These are phyloP conservation scores for Kwoniella sp. DNA, from an alignment of 768 basidiomycete genomes.

Conservation along the genomic window DNA sequence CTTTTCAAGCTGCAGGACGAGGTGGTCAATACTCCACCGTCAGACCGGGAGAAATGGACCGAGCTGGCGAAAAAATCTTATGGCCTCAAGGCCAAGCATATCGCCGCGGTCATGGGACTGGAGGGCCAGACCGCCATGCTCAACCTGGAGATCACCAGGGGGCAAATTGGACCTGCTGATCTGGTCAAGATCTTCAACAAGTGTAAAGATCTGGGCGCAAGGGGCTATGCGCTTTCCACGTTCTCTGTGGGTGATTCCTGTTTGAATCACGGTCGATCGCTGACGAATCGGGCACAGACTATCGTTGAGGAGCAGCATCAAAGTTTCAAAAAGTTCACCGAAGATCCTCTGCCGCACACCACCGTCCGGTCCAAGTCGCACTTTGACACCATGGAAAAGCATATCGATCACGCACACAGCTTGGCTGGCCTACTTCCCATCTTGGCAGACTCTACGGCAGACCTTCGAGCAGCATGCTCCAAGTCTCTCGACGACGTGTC, in stretches of 20 bases:
- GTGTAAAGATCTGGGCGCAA: slow-evolving; percentile 32
- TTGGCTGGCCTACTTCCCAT: slow-evolving; percentile 46
- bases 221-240: slow-evolving; percentile 29
- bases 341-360: slow-evolving; percentile 1
- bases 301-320: slow-evolving; percentile 26
- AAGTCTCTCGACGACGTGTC: slow-evolving; percentile 34
- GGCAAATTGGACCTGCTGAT: slow-evolving; percentile 42
- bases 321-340: slow-evolving; percentile 2
- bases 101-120: slow-evolving; percentile 29
- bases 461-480: slow-evolving; percentile 30
- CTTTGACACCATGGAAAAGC: slow-evolving; percentile 13
- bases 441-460: slow-evolving; percentile 27
- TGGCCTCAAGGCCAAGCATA: slow-evolving; percentile 25
- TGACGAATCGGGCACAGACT: slow-evolving; percentile 5
- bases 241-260: slow-evolving; percentile 37
- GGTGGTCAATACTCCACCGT: slow-evolving; percentile 29
- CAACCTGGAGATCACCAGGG: slow-evolving; percentile 46
- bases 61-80: slow-evolving; percentile 26
- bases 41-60: slow-evolving; percentile 29
- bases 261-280: too few relatives aligned
- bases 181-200: slow-evolving; percentile 38
- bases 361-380: slow-evolving; percentile 4
- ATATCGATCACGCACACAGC: slow-evolving; percentile 24
- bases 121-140: slow-evolving; percentile 36
- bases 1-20: slow-evolving; percentile 39